A percentile compares a stretch with the other conserved stretches of the same genome.
These are phyloP conservation scores for Porcisia deanei DNA, from an alignment of 208 protist genomes.

Conservation along the genomic window DNA sequence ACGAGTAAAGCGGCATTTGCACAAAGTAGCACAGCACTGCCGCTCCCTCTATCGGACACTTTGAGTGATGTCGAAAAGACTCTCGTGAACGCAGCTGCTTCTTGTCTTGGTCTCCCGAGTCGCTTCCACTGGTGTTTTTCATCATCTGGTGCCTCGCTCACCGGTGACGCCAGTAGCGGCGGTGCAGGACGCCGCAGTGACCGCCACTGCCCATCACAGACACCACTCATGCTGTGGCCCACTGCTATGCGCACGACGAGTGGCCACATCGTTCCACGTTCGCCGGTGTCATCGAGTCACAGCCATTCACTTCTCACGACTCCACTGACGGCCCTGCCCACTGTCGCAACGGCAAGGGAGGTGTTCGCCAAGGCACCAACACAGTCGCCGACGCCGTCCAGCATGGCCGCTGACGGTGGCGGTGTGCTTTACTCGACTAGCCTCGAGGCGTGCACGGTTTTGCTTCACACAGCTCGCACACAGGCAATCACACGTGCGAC, in stretches of 20 bases:
- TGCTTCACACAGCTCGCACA: slow-evolving; percentile 52
- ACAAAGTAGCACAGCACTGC: background rate
- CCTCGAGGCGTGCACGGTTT: slow-evolving; percentile 55
- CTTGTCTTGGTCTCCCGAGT: slow-evolving; percentile 31
- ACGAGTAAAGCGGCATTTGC: background rate
- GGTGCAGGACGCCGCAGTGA: background rate
- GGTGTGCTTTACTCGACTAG: slow-evolving; percentile 44
- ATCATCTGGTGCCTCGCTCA: background rate
- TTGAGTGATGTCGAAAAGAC: slow-evolving; percentile 33
- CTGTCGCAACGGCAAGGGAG: slow-evolving; percentile 10
- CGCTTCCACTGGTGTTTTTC: slow-evolving; percentile 43
- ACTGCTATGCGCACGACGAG: slow-evolving; percentile 26
- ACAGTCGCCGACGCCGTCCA: background rate
- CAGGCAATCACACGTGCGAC: slow-evolving; percentile 44
- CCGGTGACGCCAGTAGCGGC: background rate
- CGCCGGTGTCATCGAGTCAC: background rate
- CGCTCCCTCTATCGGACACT: background rate
- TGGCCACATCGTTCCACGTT: slow-evolving; percentile 8
- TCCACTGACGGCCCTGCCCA: slow-evolving; percentile 16
- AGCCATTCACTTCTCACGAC: background rate
- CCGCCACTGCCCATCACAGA: background rate
- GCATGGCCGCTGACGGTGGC: slow-evolving; percentile 28
- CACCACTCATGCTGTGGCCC: slow-evolving; percentile 25
- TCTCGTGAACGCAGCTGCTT: slow-evolving; percentile 33
- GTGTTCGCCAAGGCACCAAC: slow-evolving; percentile 14